Conservation (phyloP, 208 protist genomes). For the Leishmania tarentolae region DNA sequence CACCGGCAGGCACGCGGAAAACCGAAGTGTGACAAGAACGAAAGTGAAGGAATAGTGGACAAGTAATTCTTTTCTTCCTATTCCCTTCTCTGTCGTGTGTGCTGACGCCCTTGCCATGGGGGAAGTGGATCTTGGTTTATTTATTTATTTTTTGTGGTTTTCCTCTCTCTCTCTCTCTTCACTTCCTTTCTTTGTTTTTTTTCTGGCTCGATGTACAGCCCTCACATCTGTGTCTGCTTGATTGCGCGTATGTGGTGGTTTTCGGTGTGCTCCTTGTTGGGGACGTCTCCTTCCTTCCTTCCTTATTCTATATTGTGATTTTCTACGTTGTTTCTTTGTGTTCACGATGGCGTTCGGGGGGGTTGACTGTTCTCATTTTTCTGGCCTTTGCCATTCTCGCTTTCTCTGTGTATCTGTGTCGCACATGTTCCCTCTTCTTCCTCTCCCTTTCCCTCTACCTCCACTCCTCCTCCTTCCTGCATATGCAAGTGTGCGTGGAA, state of each 20-base stretch:
- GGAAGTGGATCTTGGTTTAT: background rate
- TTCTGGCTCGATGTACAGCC: background rate
- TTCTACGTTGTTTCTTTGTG: background rate
- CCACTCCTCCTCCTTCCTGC: background rate
- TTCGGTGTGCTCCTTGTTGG: background rate
- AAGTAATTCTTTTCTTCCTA: background rate
- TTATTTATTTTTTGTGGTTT: conserved; percentile 11
- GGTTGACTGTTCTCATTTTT: background rate
- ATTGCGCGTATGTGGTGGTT: background rate
- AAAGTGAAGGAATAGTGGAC: background rate
- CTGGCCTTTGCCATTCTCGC: background rate
- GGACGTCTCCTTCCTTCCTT: background rate
- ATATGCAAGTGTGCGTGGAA: too few relatives aligned
- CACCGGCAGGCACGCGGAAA: background rate
- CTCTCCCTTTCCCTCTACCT: background rate
- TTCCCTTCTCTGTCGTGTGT: background rate
- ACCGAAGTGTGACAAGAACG: background rate
- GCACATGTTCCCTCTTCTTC: background rate
- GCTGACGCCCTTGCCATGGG: background rate
- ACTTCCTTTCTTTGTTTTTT: conserved; percentile 10
- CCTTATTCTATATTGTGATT: background rate
- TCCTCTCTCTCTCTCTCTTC: conserved; percentile 9
- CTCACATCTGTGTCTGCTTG: background rate
- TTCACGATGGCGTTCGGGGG: background rate
- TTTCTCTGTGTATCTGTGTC: background rate